Conservation (phyloP, 2,329 filamentous ascomycete genomes). For the Arachnomyces sp. region DNA sequence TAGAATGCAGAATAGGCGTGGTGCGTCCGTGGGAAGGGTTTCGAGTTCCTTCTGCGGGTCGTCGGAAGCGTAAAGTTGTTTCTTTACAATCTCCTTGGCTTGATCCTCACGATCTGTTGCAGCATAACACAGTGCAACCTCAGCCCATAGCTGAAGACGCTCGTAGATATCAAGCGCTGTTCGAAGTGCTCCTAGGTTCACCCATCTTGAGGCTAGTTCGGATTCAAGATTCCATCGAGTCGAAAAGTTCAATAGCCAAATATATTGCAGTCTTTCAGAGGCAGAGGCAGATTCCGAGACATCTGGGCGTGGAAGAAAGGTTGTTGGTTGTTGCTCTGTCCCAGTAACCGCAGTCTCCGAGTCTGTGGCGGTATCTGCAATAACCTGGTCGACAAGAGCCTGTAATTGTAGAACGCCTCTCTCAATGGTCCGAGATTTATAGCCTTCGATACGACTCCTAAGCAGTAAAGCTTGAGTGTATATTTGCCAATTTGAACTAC, state of each 20-base stretch:
- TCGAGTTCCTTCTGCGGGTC: constrained; percentile 44
- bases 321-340: constrained; percentile 50
- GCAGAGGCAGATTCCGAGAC: constrained; percentile 65
- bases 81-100: constrained; percentile 65
- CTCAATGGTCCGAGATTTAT: constrained; percentile 79
- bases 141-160: constrained; percentile 84
- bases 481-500: constrained; percentile 93
- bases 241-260: constrained; percentile 75
- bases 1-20: constrained; percentile 83
- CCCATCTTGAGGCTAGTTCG: constrained; percentile 89
- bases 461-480: constrained; percentile 91
- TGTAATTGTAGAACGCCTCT: constrained; percentile 86
- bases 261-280: constrained; percentile 67
- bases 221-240: constrained; percentile 91
- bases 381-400: constrained; percentile 87
- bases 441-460: constrained; percentile 80
- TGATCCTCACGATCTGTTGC: constrained; percentile 73
- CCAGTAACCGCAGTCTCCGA: constrained; percentile 24
- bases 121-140: constrained; percentile 84
- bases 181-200: constrained; percentile 72
- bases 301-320: constrained; percentile 73
- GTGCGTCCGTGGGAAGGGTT: constrained; percentile 70
- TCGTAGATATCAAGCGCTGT: constrained; percentile 96
- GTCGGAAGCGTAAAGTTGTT: constrained; percentile 66
- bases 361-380: constrained; percentile 64